Percentiles rank a stretch among this genome's conserved stretches.
These are phyloP conservation scores for Fagopyrum homotropicum DNA, from an alignment of 148 eudicot genomes.

Conservation along the genomic window DNA sequence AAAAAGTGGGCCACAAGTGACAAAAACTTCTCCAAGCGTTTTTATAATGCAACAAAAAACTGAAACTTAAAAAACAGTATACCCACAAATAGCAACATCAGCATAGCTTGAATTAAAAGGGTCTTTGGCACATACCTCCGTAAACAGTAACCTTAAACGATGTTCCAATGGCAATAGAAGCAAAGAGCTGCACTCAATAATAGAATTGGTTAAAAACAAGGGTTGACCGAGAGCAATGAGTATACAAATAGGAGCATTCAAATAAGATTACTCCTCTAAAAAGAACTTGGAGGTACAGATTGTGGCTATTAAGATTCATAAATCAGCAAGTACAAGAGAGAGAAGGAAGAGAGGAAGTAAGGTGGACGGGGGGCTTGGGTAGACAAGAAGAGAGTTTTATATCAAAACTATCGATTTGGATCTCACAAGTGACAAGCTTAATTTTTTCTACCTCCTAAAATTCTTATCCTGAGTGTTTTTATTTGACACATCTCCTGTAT, in stretches of 20 bases:
- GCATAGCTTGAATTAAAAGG: not conserved
- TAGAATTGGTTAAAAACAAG: not conserved
- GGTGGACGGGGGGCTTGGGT: not conserved
- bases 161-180: slow-evolving; percentile 59
- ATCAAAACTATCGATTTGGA: not conserved
- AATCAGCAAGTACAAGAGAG: not conserved
- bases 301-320: not conserved
- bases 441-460: too few relatives aligned
- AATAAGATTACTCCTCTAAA: not conserved
- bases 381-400: not conserved
- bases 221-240: not conserved
- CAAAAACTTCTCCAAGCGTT: not conserved
- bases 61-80: not conserved
- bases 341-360: not conserved
- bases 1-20: not conserved
- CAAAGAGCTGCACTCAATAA: slow-evolving; percentile 44
- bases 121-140: slow-evolving; percentile 48
- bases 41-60: not conserved
- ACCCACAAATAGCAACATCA: not conserved
- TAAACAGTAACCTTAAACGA: slow-evolving; percentile 48
- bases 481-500: not conserved
- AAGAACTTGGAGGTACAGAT: not conserved
- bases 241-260: not conserved
- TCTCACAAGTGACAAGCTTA: too few relatives aligned
- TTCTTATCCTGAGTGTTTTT: too few relatives aligned